Evolutionary conservation across 176 grass and related monocot species (phyloP), one percentile per base, ranked within the genome.

Genomic region (Oryza coarctata): DNA sequence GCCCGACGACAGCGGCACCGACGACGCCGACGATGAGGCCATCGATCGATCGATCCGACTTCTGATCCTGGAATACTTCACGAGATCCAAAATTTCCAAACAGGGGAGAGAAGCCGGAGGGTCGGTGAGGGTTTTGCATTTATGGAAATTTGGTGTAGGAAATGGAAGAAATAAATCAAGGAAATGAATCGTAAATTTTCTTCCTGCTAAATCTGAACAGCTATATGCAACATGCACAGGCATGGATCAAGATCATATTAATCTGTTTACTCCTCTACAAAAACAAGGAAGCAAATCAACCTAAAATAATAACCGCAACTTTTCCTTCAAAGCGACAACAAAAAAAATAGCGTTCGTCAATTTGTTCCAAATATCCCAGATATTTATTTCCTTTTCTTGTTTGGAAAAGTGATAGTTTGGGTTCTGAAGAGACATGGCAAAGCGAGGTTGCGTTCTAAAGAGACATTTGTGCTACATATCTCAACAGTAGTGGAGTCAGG

Each of bases 11-110:
- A 74, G n/a, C 33, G 90, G 84, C 35, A 86, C 27, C 63, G 93
- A 87, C 6, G 88, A 86, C 71, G 77, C 64, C 86, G 87, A 88
- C 18, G 90, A 84, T 25, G 88, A 81, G 22, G 90, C 90, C 93
- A 96, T 95, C 69, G 62, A 68, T 77, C n/a, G 69, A 23, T 65
- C 55, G 55, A 60, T 60, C n/a, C n/a, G 55, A 9, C n/a, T n/a
- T 12, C 15, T 74, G n/a, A n/a, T 47, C 38, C 66, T 79, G 62
- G 32, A 78, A 18, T 18, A 50, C 5, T 50, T 8, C 2, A 39
- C 31, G 60, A 76, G 77, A 85, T 85, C 82, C 43, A 39, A 44
- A 6, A 33, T 31, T 31, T 13, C n/a, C 47, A 14, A 68, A 43
- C 27, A 47, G 33, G 64, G 17, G 57, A 44, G 63, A 65, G 64